Percentiles rank a stretch among this genome's conserved stretches.
These are phyloP conservation scores for Mortierella sp. DNA, from an alignment of 371 early-diverging fungal species.

Conservation along the genomic window DNA sequence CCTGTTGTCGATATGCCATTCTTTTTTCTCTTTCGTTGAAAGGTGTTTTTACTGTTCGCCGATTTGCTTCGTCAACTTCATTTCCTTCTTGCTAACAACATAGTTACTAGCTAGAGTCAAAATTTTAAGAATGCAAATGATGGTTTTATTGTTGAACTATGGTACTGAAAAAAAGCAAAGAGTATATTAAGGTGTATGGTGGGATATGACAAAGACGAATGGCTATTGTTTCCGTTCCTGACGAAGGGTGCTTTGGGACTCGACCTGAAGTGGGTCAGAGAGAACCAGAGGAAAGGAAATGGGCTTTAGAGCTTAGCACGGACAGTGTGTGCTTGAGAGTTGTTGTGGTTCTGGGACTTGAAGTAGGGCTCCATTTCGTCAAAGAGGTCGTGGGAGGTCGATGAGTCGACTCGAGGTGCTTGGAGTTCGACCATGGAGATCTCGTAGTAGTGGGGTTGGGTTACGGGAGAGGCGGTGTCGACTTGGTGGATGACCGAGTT, in stretches of 20 bases:
- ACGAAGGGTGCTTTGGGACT: too few species aligned
- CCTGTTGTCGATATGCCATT: not conserved
- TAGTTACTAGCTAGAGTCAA: too few species aligned
- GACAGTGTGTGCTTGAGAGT: not conserved
- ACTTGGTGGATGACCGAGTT: not conserved
- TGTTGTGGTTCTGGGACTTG: not conserved
- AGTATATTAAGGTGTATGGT: too few species aligned
- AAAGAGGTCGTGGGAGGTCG: conserved; percentile 30
- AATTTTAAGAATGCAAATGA: not conserved
- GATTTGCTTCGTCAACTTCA: not conserved
- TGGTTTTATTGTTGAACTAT: not conserved
- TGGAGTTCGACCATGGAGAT: conserved; percentile 36
- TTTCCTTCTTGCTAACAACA: not conserved
- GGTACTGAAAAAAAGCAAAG: not conserved
- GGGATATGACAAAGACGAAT: not conserved
- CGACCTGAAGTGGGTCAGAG: not conserved
- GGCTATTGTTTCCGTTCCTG: not conserved
- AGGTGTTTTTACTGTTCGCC: not conserved
- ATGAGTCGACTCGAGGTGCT: conserved; percentile 11
- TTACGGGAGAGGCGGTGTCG: not conserved
- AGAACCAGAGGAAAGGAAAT: not conserved
- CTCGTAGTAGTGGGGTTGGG: conserved; percentile 7
- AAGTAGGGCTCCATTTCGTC: conserved; percentile 35
- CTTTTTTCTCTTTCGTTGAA: not conserved
- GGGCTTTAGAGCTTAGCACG: conserved; percentile 30